Evolutionary conservation across 2,329 filamentous ascomycete species (phyloP), one percentile per base, ranked within the genome.

Genomic region (Trichoderma lentiforme): DNA sequence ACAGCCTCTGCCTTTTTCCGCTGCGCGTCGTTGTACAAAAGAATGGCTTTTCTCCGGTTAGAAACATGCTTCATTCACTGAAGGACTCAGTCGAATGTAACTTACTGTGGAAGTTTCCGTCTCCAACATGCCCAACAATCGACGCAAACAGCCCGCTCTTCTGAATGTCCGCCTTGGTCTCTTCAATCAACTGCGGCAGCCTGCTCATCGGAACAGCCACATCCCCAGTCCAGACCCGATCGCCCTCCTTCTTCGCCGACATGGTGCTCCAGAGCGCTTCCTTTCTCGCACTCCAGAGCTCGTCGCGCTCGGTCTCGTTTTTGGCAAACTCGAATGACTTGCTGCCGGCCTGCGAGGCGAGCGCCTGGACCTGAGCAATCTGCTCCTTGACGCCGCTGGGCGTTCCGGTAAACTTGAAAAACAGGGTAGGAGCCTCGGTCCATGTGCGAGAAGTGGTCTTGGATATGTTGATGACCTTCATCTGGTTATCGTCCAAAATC

Each of bases 401-500:
- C 0, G 91, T 94, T 67, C 93, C 92, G 1, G 89, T 86, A 77
- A 95, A 95, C 82, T 95, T 95, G 89, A 95, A 94, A 83, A 95
- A 94, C 7, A 95, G 85, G 0, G 93, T 95, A 0, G 93, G 92
- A 2, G 86, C 87, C 81, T 93, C 92, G 67, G 86, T 85, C 93
- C 93, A 95, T 9, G 81, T 82, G 73, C 90, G 88, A 43, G 86
- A 84, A 1, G 92, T 94, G 78, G 85, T 86, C 30, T 91, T 91
- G 1, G 90, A 88, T 32, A 87, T 84, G 82, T 91, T 90, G 82
- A 91, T 89, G 79, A 86, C 88, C 76, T 83, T 84, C 88, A 98
- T 98, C 84, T 97, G 94, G 71, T 94, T 91, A 79, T 97, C 94
- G 82, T 98, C 95, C 32, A 98, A 85, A 72, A 98, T 92, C 83